These are phyloP conservation scores for Casuarina cunninghamiana DNA, from an alignment of 306 rosid genomes.

Conservation along the genomic window DNA sequence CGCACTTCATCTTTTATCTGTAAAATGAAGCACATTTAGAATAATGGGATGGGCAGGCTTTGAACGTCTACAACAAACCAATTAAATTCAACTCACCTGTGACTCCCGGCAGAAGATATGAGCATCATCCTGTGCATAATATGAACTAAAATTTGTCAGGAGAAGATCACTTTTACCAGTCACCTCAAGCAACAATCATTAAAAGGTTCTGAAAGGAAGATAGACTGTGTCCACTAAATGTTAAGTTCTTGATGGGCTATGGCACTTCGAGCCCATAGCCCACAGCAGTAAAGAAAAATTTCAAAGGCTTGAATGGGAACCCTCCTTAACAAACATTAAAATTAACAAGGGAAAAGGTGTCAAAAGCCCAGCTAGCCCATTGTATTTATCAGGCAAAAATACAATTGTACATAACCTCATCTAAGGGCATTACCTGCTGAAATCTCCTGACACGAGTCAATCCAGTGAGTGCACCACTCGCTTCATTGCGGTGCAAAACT, in stretches of 20 bases:
- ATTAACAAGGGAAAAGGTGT: not conserved
- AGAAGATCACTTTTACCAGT: constrained; percentile 11
- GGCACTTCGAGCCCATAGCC: constrained; percentile 4
- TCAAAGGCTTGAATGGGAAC: not conserved
- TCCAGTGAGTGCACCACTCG: constrained; percentile 98
- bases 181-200: not conserved
- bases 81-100: constrained; percentile 57
- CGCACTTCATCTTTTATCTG: constrained; percentile 93
- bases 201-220: not conserved
- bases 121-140: constrained; percentile 79
- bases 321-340: not conserved
- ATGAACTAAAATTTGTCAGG: constrained; percentile 37
- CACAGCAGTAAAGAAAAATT: not conserved
- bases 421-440: constrained; percentile 68
- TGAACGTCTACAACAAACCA: constrained; percentile 1
- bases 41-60: constrained; percentile 7
- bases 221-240: not conserved
- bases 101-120: constrained; percentile 95
- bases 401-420: not conserved
- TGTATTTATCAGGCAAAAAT: not conserved
- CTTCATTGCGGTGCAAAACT: constrained; percentile 96
- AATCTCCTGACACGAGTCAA: constrained; percentile 94
- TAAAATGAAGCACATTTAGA: constrained; percentile 26
- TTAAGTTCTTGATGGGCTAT: not conserved
- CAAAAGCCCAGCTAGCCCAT: not conserved